Percentiles rank a stretch among this genome's conserved stretches.
phyloP scores from a whole-genome alignment of 768 basidiomycete species.

The Daedalea quercina region DNA sequence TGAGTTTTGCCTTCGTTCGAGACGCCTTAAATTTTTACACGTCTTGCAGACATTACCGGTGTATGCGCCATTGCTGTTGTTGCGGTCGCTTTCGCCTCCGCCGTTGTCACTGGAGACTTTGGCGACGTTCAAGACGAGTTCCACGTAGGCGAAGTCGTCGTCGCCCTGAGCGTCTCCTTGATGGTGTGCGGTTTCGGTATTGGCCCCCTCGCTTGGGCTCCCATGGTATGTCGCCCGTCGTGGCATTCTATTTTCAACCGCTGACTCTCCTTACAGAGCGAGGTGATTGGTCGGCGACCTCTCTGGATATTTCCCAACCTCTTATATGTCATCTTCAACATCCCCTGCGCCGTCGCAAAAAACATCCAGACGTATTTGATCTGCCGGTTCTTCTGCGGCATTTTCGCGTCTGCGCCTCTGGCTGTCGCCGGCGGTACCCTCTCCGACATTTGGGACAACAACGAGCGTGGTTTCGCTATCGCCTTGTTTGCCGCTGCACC shows the following conservation, averaged over 20 bases:
- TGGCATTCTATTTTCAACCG: not conserved
- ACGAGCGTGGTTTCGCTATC: conserved; percentile 34
- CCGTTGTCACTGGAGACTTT: conserved; percentile 33
- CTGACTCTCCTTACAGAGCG: conserved; percentile 24
- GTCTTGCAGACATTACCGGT: conserved; percentile 21
- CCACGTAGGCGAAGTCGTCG: conserved; percentile 26
- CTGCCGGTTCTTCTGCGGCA: conserved; percentile 35
- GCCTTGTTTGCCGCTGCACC: conserved; percentile 35
- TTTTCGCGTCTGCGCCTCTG: conserved; percentile 31
- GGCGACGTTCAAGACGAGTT: conserved; percentile 26
- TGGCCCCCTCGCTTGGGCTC: conserved; percentile 25
- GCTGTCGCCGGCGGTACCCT: conserved; percentile 30
- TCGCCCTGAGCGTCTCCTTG: conserved; percentile 28
- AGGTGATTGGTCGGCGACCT: conserved; percentile 32
- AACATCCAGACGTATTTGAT: conserved; percentile 36
- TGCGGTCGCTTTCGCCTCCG: conserved; percentile 29
- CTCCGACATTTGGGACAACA: conserved; percentile 31
- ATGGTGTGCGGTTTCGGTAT: conserved; percentile 32
- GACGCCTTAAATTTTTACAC: not conserved
- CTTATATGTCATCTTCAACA: conserved; percentile 35
- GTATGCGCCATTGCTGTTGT: conserved; percentile 27
- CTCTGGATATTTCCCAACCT: conserved; percentile 32
- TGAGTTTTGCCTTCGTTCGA: conserved; percentile 9
- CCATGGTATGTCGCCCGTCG: conserved; percentile 16
- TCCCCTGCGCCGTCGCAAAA: conserved; percentile 33